Evolutionary conservation across 345 rosid genomes (phyloP), one percentile per base, ranked within the genome.

Genomic region (Melaleuca alternifolia): DNA sequence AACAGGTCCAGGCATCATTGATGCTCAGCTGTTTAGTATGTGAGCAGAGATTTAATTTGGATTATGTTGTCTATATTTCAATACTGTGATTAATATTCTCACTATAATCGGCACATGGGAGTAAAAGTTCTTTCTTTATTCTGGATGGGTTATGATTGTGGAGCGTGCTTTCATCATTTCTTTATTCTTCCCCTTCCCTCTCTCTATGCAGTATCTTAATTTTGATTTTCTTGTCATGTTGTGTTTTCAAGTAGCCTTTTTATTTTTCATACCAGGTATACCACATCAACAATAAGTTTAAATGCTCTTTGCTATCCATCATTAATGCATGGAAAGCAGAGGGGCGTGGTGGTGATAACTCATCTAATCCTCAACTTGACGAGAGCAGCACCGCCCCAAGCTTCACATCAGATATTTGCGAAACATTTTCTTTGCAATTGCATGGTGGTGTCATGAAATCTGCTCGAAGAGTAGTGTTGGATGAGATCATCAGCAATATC

Each of bases 401-500:
- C 87, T 89, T 93, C 85, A 89, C 94, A 85, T 87, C 94, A 46
- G 92, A 92, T 79, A 91, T 95, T 77, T 93, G 98, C 71, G 96
- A 95, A 87, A 96, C 88, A 81, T 91, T 98, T 89, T 95, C 98
- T 89, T 87, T 85, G 86, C 95, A 96, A 91, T 91, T 98, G 89
- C 99, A 96, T 86, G 81, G 91, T 62, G 96, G 96, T 86, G 93
- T 98, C 85, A 88, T 96, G 92, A 95, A 94, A 91, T 90, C 91
- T 51, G 96, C 97, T 71, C 97, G 99, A 85, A 92, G 97, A 89
- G 94, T 94, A 88, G 87, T 94, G 26, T 87, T 98, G n/a, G 97
- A 98, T 90, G 98, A 96, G 90, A 93, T 98, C 88, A 93, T 96
- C 82, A 89, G 95, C 88, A 88, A 89, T 85, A 87, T 91, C 61